Evolutionary conservation across 768 basidiomycete genomes (phyloP).

Genomic region (Boletus rufocinnamomeus): DNA sequence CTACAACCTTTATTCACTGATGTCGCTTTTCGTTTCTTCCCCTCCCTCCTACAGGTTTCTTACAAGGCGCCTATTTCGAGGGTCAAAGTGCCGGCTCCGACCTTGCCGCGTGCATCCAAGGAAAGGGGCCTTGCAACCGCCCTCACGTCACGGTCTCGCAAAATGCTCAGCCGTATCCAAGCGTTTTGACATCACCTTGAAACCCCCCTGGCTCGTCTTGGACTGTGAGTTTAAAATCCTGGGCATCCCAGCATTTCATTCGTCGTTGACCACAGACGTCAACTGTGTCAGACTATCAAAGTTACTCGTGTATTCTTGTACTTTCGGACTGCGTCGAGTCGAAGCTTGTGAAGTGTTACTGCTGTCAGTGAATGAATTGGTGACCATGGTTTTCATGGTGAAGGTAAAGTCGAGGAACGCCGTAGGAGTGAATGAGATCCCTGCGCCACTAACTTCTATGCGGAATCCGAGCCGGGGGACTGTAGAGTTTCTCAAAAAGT

Average conservation of each 20-base stretch:
- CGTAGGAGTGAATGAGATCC: too few species aligned
- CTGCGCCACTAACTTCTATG: too few species aligned
- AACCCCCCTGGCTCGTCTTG: neutral
- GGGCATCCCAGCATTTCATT: neutral
- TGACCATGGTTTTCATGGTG: too few species aligned
- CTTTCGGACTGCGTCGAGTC: neutral
- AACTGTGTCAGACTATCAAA: neutral
- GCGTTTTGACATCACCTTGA: slow-evolving; percentile 12
- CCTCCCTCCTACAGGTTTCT: slow-evolving; percentile 47
- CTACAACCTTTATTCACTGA: neutral
- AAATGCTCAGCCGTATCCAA: slow-evolving; percentile 37
- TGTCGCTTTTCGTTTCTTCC: neutral
- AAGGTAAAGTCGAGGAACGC: too few species aligned
- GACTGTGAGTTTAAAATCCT: neutral
- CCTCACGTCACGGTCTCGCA: slow-evolving; percentile 29
- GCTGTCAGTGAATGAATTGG: too few species aligned
- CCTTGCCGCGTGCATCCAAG: slow-evolving; percentile 45
- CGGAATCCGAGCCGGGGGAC: too few species aligned
- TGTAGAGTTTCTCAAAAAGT: too few species aligned
- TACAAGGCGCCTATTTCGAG: slow-evolving; percentile 60
- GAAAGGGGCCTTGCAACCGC: slow-evolving; percentile 24
- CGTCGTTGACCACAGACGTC: neutral
- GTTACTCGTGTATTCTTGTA: neutral
- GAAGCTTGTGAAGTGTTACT: too few species aligned
- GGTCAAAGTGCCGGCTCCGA: slow-evolving; percentile 43